Conservation (phyloP, 1,284 basidiomycete genomes). For the Ganoderma boninense region DNA sequence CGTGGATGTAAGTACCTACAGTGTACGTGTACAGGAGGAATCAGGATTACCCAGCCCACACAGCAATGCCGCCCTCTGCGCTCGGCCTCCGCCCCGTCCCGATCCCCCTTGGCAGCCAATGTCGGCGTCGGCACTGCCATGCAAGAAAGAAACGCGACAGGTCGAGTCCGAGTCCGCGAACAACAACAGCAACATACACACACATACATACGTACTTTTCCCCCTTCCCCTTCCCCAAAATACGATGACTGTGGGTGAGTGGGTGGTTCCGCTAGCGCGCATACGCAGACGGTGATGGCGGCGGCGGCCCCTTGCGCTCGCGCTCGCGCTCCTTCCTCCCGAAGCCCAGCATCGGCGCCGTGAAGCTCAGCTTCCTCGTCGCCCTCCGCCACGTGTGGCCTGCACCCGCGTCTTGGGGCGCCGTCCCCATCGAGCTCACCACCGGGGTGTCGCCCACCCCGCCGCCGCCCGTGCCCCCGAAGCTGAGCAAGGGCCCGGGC, state of each 20-base stretch:
- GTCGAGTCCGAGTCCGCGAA: background rate
- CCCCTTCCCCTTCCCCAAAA: background rate
- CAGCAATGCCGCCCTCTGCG: background rate
- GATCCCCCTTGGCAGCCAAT: background rate
- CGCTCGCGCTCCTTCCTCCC: conserved; percentile 52
- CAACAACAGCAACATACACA: background rate
- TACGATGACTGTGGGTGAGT: too few relatives aligned
- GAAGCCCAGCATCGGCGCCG: conserved; percentile 67
- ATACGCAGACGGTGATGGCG: conserved; percentile 24
- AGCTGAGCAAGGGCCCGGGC: background rate
- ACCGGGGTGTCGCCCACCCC: conserved; percentile 32
- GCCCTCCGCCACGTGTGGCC: conserved; percentile 49
- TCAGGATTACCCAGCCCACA: background rate
- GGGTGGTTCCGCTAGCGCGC: conserved; percentile 9
- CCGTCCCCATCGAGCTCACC: background rate
- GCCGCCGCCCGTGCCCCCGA: conserved; percentile 21
- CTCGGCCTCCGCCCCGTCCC: background rate
- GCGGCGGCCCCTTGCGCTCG: conserved; percentile 19
- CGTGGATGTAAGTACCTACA: background rate
- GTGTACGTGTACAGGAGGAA: too few relatives aligned
- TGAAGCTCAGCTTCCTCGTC: conserved; percentile 74
- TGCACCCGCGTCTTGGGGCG: conserved; percentile 6
- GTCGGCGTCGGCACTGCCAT: background rate
- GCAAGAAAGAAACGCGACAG: conserved; percentile 2
- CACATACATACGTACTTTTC: conserved; percentile 2